A percentile compares a stretch with the other conserved stretches of the same genome.
These are phyloP conservation scores for Neocucurbitaria cava DNA, from an alignment of 2,329 filamentous ascomycete species.

Conservation along the genomic window DNA sequence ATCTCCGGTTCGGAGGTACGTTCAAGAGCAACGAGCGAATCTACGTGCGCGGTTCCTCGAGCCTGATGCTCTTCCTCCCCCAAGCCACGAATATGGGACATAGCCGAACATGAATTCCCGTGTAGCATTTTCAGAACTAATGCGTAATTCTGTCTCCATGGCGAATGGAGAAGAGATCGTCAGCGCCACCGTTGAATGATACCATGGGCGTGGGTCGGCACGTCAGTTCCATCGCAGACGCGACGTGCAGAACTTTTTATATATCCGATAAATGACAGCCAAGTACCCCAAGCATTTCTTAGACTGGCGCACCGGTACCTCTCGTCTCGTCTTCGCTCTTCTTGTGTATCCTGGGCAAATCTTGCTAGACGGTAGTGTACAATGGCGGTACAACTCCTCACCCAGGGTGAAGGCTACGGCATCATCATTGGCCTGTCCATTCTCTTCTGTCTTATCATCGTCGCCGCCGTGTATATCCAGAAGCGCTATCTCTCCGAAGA, in stretches of 20 bases:
- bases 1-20: too few relatives aligned
- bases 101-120: too few relatives aligned
- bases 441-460: conserved; percentile 16
- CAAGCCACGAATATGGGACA: too few relatives aligned
- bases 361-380: neutral
- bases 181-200: conserved; percentile 8
- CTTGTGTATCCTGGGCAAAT: neutral
- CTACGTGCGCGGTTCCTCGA: too few relatives aligned
- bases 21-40: too few relatives aligned
- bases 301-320: neutral
- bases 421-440: conserved; percentile 20
- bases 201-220: conserved; percentile 16
- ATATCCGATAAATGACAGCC: neutral
- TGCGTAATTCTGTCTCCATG: neutral
- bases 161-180: conserved; percentile 6
- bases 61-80: too few relatives aligned
- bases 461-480: conserved; percentile 21
- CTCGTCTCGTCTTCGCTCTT: neutral
- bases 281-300: neutral
- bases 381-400: conserved; percentile 15
- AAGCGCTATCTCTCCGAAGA: conserved; percentile 22
- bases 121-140: neutral
- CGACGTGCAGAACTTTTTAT: neutral
- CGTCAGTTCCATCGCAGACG: conserved; percentile 5
- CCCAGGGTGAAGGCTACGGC: conserved; percentile 20